Base-by-base conservation (phyloP, 306 rosid species). In the Begonia fuchsioides region DNA sequence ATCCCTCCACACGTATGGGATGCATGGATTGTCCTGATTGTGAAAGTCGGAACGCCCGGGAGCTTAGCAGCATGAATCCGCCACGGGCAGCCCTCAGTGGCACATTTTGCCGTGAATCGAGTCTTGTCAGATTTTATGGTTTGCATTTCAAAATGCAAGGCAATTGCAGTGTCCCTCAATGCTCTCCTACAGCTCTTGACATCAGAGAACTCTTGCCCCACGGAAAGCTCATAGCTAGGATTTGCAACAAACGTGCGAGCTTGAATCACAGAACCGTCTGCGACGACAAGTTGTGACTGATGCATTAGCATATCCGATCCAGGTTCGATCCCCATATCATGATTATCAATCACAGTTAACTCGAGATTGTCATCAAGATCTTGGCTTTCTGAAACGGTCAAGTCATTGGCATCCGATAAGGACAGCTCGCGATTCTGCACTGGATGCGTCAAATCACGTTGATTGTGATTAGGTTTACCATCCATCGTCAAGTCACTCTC, bases 1-100 rank as follows among this genome's bases (percentile, higher is more conserved):
- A 84, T 77, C 43, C 94, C 94, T 53, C 94, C 94, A 56, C 94
- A 84, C 14, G 83, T 57, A 75, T 84, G 94, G 49, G 35, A 12
- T 58, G 75, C 86, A 15, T 77, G 81, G 59, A 84, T 72, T 53
- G 94, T 84, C 67, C 94, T 70, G 62, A 84, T 80, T 6, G 94
- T 77, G 67, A 84, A 84, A 50, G 86, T 84, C 60, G 95, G 93
- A 71, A 85, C 93, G 50, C 93, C 94, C 0, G 94, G 92, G 46
- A 80, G 94, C 71, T 84, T 84, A 62, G 95, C 95, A 39, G 93
- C 95, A 44, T 84, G 95, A 60, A 84, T 84, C 44, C 95, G 92
- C 95, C 95, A 84, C 15, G 95, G 95, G 60, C 95, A 84, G 46
- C 87, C 95, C 47, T 80, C 95, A 57, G 59, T 75, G 17, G 93